These are phyloP conservation scores for Iris pallida DNA, from an alignment of 116 monocot genomes.

Conservation along the genomic window DNA sequence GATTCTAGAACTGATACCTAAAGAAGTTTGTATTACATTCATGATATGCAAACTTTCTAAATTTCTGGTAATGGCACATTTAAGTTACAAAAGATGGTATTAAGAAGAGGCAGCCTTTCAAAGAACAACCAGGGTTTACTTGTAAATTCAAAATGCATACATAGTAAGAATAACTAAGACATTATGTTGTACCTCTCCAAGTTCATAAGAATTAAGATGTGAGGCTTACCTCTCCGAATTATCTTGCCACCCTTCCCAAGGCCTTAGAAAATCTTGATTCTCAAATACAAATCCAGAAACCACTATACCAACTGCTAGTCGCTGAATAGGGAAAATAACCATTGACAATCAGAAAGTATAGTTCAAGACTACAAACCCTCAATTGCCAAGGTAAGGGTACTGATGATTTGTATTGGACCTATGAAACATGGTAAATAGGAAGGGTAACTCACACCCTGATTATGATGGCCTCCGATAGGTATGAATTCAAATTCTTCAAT, in stretches of 20 bases:
- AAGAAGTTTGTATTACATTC: no score
- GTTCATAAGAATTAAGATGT: neutral
- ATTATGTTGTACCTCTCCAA: no score
- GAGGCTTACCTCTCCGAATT: slow-evolving; percentile 59
- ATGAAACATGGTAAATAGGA: neutral
- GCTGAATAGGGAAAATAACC: slow-evolving; percentile 40
- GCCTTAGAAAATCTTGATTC: slow-evolving; percentile 73
- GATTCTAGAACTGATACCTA: no score
- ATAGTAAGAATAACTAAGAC: no score
- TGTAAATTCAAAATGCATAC: no score
- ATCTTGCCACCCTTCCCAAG: slow-evolving; percentile 70
- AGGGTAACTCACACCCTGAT: slow-evolving; percentile 82
- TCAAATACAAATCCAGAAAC: slow-evolving; percentile 88
- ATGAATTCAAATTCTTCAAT: slow-evolving; percentile 98
- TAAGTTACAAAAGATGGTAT: no score
- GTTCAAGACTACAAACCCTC: neutral
- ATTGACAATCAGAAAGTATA: neutral
- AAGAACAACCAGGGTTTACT: no score
- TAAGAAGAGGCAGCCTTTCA: no score
- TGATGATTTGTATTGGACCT: neutral
- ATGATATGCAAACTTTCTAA: no score
- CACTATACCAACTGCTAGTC: slow-evolving; percentile 82
- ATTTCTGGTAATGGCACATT: no score
- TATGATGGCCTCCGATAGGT: slow-evolving; percentile 79
- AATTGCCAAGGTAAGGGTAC: neutral